Conservation (phyloP, 2,329 filamentous ascomycete genomes). For the Juglanconis juglandina region DNA sequence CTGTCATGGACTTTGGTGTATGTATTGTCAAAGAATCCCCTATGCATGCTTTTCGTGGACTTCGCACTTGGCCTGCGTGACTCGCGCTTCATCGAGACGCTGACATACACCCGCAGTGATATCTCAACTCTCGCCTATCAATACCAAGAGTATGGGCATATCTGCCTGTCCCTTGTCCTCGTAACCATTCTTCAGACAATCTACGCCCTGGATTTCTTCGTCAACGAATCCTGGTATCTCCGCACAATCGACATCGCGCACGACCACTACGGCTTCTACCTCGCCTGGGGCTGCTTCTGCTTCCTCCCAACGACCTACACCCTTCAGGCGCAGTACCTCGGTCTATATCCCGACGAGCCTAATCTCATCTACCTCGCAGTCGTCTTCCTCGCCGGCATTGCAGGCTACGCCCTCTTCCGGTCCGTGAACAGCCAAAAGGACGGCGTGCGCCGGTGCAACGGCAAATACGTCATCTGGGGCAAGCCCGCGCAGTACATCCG, state of each 20-base stretch:
- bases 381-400: constrained; percentile 21
- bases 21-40: constrained; percentile 1
- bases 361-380: constrained; percentile 23
- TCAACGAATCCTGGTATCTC: constrained; percentile 48
- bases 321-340: constrained; percentile 45
- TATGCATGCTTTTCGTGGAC: background rate
- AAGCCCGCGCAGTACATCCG: constrained; percentile 35
- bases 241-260: constrained; percentile 42
- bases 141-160: constrained; percentile 37
- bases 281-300: constrained; percentile 42
- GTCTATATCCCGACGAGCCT: constrained; percentile 31
- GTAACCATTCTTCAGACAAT: constrained; percentile 40
- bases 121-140: constrained; percentile 29
- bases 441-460: constrained; percentile 34
- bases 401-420: constrained; percentile 42
- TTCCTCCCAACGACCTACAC: constrained; percentile 46
- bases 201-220: constrained; percentile 47
- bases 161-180: constrained; percentile 34
- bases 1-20: constrained; percentile 46
- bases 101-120: background rate
- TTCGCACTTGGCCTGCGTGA: constrained; percentile 10
- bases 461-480: constrained; percentile 42
- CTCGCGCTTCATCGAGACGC: background rate
- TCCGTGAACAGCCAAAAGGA: constrained; percentile 45
- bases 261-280: constrained; percentile 43